phyloP scores from a whole-genome alignment of 768 basidiomycete genomes.

The Bullera alba region DNA sequence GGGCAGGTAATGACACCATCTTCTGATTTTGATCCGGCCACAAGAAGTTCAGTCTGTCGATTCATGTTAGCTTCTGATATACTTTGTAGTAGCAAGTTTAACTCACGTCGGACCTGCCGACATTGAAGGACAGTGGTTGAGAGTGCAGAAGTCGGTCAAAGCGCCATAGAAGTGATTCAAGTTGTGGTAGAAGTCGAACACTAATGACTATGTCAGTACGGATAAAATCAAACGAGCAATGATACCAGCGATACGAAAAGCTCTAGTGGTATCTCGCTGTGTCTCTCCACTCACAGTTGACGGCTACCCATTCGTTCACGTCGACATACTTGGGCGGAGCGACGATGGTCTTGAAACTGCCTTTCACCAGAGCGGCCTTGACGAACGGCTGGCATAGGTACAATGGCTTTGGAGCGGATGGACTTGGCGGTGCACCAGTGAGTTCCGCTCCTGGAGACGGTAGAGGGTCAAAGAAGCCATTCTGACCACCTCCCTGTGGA shows the following conservation, averaged over 20 bases:
- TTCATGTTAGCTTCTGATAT: background rate
- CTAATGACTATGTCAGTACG: conserved; percentile 48
- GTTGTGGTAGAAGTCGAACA: conserved; percentile 96
- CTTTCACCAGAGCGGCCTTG: conserved; percentile 90
- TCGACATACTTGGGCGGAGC: conserved; percentile 92
- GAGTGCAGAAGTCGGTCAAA: conserved; percentile 85
- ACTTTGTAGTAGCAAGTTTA: too few relatives aligned
- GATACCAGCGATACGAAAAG: too few relatives aligned
- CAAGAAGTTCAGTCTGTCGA: conserved; percentile 80
- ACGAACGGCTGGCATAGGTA: conserved; percentile 92
- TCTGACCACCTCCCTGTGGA: conserved; percentile 10
- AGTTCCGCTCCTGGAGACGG: conserved; percentile 33
- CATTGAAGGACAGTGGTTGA: conserved; percentile 85
- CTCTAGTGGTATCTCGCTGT: background rate
- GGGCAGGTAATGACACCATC: conserved; percentile 77
- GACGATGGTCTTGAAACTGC: conserved; percentile 97
- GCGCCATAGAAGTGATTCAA: conserved; percentile 95
- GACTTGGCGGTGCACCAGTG: conserved; percentile 4
- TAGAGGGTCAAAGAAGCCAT: conserved; percentile 32
- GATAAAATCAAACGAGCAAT: too few relatives aligned
- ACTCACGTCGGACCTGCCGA: conserved; percentile 75
- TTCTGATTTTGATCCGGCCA: conserved; percentile 92
- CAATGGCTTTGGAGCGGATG: conserved; percentile 46
- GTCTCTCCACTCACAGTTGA: conserved; percentile 63
- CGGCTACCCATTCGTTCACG: conserved; percentile 94